phyloP scores from a whole-genome alignment of 2,329 filamentous ascomycete species.

The Rhynchosporium graminicola region DNA sequence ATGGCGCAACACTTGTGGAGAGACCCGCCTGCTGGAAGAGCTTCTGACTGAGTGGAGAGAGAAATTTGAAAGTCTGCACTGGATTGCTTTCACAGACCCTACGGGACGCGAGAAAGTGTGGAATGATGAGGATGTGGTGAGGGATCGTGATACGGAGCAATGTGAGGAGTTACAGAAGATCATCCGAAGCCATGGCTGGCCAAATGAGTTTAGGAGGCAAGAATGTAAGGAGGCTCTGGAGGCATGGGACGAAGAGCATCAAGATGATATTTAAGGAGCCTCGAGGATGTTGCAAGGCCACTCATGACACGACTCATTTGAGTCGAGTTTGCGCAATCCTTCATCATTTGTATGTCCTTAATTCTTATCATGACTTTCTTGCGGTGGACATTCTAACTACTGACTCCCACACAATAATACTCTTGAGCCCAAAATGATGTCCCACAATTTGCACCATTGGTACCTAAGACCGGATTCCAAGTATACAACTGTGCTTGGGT shows the following conservation, averaged over 20 bases:
- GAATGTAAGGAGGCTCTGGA: constrained; percentile 4
- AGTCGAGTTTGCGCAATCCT: too few relatives aligned
- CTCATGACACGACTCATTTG: too few relatives aligned
- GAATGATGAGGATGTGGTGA: constrained; percentile 10
- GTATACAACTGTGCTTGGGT: constrained; percentile 34
- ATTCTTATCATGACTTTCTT: too few relatives aligned
- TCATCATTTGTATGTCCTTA: too few relatives aligned
- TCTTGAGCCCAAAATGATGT: constrained; percentile 26
- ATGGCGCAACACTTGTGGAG: constrained; percentile 13
- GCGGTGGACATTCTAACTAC: neutral
- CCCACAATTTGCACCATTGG: constrained; percentile 34
- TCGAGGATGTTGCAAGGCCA: too few relatives aligned
- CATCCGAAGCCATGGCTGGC: constrained; percentile 10
- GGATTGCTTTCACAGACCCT: constrained; percentile 9
- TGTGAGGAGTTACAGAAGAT: constrained; percentile 12
- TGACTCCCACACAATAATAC: constrained; percentile 21
- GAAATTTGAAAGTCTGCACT: constrained; percentile 10
- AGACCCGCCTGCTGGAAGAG: constrained; percentile 7
- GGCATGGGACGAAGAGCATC: neutral
- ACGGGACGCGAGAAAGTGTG: constrained; percentile 12
- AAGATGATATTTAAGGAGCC: neutral
- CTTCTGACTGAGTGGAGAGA: constrained; percentile 8
- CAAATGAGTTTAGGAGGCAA: constrained; percentile 7
- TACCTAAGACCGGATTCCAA: constrained; percentile 39
- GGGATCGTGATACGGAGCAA: constrained; percentile 7